Evolutionary conservation across 2,329 filamentous ascomycete species (phyloP).

Genomic region (Stemphylium vesicarium): DNA sequence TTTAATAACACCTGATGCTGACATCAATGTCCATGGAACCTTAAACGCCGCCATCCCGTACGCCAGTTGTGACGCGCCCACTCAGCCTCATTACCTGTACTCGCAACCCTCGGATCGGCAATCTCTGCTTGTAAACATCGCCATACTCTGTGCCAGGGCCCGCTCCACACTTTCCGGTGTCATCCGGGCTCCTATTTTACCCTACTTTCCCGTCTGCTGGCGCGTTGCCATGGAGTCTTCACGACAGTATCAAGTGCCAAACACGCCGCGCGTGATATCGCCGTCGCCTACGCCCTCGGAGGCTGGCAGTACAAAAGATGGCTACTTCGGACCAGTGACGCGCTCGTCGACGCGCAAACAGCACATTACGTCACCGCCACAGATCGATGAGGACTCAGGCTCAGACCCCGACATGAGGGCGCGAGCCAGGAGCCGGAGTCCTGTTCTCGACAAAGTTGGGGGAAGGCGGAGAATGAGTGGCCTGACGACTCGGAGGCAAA

Average conservation of each 20-base stretch:
- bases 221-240: slow-evolving; percentile 53
- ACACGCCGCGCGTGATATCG: slow-evolving; percentile 85
- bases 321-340: slow-evolving; percentile 76
- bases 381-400: slow-evolving; percentile 68
- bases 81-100: slow-evolving; percentile 24
- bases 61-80: slow-evolving; percentile 23
- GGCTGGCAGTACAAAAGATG: slow-evolving; percentile 57
- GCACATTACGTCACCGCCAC: slow-evolving; percentile 61
- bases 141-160: slow-evolving; percentile 33
- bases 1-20: slow-evolving; percentile 24
- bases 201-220: slow-evolving; percentile 59
- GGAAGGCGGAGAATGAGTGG: slow-evolving; percentile 56
- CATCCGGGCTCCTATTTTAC: slow-evolving; percentile 63
- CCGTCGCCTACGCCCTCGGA: slow-evolving; percentile 71
- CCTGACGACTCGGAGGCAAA: slow-evolving; percentile 58
- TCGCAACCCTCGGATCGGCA: slow-evolving; percentile 16
- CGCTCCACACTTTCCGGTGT: slow-evolving; percentile 60
- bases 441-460: slow-evolving; percentile 54
- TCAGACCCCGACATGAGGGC: slow-evolving; percentile 64
- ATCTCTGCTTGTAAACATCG: slow-evolving; percentile 33
- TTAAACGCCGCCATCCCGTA: slow-evolving; percentile 19
- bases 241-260: slow-evolving; percentile 67
- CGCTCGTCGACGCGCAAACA: slow-evolving; percentile 72
- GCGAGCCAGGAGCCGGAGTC: slow-evolving; percentile 74
- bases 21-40: slow-evolving; percentile 36